phyloP scores from a whole-genome alignment of 106 monocot species.

The Hemerocallis citrina region DNA sequence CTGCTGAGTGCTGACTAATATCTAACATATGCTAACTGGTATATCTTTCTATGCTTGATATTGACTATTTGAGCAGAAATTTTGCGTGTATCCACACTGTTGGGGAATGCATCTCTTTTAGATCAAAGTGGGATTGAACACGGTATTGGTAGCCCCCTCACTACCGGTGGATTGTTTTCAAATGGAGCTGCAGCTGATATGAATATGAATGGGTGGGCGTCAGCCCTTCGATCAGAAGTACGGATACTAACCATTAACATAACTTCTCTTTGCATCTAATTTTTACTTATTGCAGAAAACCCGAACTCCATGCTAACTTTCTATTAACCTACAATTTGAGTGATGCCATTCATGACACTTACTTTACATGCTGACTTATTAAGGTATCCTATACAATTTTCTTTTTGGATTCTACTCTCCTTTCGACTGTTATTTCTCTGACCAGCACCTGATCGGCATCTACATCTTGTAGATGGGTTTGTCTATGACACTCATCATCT shows the following conservation, averaged over 20 bases:
- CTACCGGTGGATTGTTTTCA: conserved; percentile 66
- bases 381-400: not conserved
- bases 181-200: conserved; percentile 62
- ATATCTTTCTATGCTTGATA: conserved; percentile 50
- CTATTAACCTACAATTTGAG: conserved; percentile 3
- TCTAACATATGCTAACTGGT: conserved; percentile 53
- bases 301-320: conserved; percentile 22
- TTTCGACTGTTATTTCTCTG: not conserved
- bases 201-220: conserved; percentile 66
- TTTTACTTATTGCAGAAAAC: conserved; percentile 19
- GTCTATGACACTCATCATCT: too few relatives aligned
- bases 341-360: conserved; percentile 3
- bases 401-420: not conserved
- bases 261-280: conserved; percentile 48
- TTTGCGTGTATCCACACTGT: conserved; percentile 68
- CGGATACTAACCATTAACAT: conserved; percentile 80
- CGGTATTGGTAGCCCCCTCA: conserved; percentile 61
- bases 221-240: conserved; percentile 81
- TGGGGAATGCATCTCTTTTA: conserved; percentile 80
- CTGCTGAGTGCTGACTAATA: conserved; percentile 25
- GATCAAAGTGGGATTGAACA: conserved; percentile 78
- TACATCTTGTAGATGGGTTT: not conserved
- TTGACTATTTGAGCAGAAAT: conserved; percentile 77
- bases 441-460: not conserved
- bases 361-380: conserved; percentile 12